Evolutionary conservation across 768 basidiomycete genomes (phyloP), one percentile per base, ranked within the genome.

Genomic region (Tylopilus plumbeoviolaceoides): DNA sequence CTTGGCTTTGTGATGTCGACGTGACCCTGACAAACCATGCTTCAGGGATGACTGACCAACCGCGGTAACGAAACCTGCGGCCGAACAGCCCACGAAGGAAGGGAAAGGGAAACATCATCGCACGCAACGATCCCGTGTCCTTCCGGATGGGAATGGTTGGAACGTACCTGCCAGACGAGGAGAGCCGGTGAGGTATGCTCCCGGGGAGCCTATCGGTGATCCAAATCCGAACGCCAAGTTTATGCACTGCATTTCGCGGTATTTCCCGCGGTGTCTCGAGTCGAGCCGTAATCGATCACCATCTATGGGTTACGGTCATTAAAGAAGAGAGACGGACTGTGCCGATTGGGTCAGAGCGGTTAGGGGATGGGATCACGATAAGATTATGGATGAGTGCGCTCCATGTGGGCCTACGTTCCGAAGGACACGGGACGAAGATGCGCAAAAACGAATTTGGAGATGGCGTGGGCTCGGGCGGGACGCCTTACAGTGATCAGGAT

Each of bases 291-390:
- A 31, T 21, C 17, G 41, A 33, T 42, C 11, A 8, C 62, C 53
- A 35, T 43, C 4, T 57, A 39, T 47, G 46, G 53, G 40, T n/a
- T 10, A 43, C 63, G 63, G 63, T 31, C 47, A 62, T 56, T 48
- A 65, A 56, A 56, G 45, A 38, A 47, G 38, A 43, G 21, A 21
- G 35, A 30, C 8, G 36, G 43, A 7, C 39, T 45, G 20, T 33
- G 41, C 31, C 39, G 52, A 57, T 50, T 51, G 42, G 50, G 48
- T 12, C n/a, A 21, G 28, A 3, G n/a, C 44, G 15, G 28, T 31
- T 43, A 33, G 48, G 10, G 51, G 52, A 59, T 49, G 39, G 11
- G 21, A n/a, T 7, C 25, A 50, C 43, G 50, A 66, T 64, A 63
- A 63, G 59, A 65, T 63, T 43, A 55, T 47, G 36, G 1, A 15